Evolutionary conservation across 768 basidiomycete genomes (phyloP).

Genomic region (Boletus insuetus): DNA sequence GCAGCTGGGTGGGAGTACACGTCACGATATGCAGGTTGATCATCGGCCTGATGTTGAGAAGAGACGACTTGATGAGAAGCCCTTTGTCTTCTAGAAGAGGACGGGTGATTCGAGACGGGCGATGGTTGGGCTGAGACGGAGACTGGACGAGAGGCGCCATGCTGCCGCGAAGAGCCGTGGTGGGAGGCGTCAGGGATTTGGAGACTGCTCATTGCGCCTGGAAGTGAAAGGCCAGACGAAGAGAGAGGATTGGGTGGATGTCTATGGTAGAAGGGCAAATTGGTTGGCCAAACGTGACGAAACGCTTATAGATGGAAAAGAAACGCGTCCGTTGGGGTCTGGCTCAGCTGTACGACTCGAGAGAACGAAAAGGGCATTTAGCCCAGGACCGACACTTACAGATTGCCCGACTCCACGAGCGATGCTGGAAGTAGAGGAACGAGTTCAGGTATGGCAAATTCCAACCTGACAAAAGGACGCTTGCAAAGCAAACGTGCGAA

Average conservation of each 20-base stretch:
- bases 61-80: slow-evolving; percentile 73
- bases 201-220: slow-evolving; percentile 31
- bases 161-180: slow-evolving; percentile 45
- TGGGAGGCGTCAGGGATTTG: slow-evolving; percentile 46
- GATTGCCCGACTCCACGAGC: slow-evolving; percentile 1
- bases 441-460: slow-evolving; percentile 13
- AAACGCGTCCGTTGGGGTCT: slow-evolving; percentile 19
- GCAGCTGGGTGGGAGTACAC: slow-evolving; percentile 86
- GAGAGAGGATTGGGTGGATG: neutral
- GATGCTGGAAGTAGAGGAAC: slow-evolving; percentile 15
- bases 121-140: slow-evolving; percentile 56
- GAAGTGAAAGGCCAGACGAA: neutral
- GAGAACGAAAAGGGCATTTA: slow-evolving; percentile 11
- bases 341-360: slow-evolving; percentile 15
- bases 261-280: neutral
- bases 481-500: slow-evolving; percentile 26
- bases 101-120: slow-evolving; percentile 40
- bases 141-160: slow-evolving; percentile 47
- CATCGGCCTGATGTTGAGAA: slow-evolving; percentile 42
- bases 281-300: neutral
- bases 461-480: slow-evolving; percentile 17
- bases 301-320: slow-evolving; percentile 20
- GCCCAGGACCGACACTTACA: slow-evolving; percentile 13
- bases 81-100: slow-evolving; percentile 55
- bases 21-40: slow-evolving; percentile 56